A percentile compares a stretch with the other conserved stretches of the same genome.
Conservation (phyloP, 1,284 basidiomycete species). For the Cryptococcus sp. region DNA sequence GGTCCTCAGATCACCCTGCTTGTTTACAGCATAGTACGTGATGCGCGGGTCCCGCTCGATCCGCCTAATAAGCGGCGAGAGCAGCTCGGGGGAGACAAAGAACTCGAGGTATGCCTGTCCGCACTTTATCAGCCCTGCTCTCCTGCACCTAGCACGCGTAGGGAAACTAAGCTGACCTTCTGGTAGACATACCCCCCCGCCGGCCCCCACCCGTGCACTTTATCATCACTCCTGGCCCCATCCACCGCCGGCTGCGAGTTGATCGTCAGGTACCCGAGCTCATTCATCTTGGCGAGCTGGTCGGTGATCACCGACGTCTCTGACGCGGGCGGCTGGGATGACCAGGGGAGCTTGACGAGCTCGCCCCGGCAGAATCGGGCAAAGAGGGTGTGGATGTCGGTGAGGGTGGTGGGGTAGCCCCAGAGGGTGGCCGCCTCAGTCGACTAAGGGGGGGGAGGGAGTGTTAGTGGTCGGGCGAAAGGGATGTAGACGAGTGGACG, state of each 20-base stretch:
- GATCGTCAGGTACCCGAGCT: conserved; percentile 90
- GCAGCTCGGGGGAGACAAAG: conserved; percentile 73
- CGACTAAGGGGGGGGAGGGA: conserved; percentile 18
- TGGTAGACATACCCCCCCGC: conserved; percentile 89
- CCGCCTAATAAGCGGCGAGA: conserved; percentile 71
- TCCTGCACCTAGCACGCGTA: conserved; percentile 2
- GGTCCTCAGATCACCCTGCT: conserved; percentile 83
- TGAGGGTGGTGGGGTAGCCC: conserved; percentile 68
- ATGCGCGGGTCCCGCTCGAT: conserved; percentile 86
- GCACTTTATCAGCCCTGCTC: background rate
- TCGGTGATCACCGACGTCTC: conserved; percentile 82
- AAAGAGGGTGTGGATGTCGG: conserved; percentile 68
- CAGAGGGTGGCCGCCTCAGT: conserved; percentile 76
- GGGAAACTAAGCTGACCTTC: conserved; percentile 61
- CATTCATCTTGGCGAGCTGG: conserved; percentile 80
- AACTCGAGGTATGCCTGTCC: conserved; percentile 93
- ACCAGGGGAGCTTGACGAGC: conserved; percentile 85
- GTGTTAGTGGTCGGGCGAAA: background rate
- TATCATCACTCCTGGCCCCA: conserved; percentile 80
- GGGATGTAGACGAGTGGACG: conserved; percentile 30
- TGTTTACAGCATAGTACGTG: conserved; percentile 81
- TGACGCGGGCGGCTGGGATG: conserved; percentile 76
- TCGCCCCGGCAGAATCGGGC: conserved; percentile 70
- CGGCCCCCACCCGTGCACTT: conserved; percentile 90
- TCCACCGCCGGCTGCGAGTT: conserved; percentile 98